Percentiles rank a stretch among this genome's conserved stretches.
phyloP scores from a whole-genome alignment of 345 rosid genomes.

The Populus euphratica region DNA sequence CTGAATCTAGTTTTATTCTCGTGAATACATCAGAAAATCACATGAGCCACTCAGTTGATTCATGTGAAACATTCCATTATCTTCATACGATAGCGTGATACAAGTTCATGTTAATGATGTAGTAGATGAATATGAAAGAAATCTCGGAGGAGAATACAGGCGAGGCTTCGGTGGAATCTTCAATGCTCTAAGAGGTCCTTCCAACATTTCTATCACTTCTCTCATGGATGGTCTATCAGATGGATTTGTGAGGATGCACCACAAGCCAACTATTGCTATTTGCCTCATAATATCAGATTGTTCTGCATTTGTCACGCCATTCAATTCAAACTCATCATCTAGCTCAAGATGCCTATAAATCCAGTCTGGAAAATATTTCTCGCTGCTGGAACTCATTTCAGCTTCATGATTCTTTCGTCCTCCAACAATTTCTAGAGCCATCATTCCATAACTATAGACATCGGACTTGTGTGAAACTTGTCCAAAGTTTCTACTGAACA shows the following conservation, averaged over 20 bases:
- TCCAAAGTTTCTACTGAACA: conserved; percentile 9
- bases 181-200: conserved; percentile 26
- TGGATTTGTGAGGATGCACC: conserved; percentile 38
- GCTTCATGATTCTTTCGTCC: neutral
- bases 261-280: conserved; percentile 2
- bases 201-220: conserved; percentile 37
- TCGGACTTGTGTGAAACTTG: conserved; percentile 1
- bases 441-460: conserved; percentile 11
- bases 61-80: neutral
- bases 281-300: neutral
- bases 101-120: neutral
- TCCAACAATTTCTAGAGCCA: conserved; percentile 7
- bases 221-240: conserved; percentile 26
- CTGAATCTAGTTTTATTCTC: neutral
- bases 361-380: conserved; percentile 4
- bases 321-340: neutral
- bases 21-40: neutral
- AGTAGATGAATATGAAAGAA: neutral
- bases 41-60: neutral
- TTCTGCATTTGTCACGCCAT: neutral
- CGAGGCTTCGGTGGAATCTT: conserved; percentile 35
- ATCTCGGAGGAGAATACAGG: neutral
- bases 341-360: neutral
- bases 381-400: neutral
- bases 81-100: neutral